Percentiles rank a stretch among this genome's conserved stretches.
Evolutionary conservation across 2,329 filamentous ascomycete species (phyloP).

Genomic region (Fusarium clavum): DNA sequence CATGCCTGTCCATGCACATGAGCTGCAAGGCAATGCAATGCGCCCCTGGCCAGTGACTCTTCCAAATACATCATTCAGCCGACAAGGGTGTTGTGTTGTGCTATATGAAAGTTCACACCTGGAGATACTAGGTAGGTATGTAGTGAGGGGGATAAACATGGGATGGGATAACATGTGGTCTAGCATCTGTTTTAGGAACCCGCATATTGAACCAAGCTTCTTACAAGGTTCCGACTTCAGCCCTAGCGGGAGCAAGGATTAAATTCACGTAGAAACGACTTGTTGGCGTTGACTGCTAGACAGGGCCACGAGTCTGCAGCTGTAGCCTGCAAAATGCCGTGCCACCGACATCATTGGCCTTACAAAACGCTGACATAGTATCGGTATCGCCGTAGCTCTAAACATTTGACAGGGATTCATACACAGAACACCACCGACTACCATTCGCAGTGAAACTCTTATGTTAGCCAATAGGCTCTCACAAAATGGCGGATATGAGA

Average conservation of each 20-base stretch:
- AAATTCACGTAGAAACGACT: not conserved
- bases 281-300: not conserved
- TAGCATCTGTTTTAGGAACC: not conserved
- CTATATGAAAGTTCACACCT: not conserved
- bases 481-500: conserved; percentile 24
- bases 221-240: conserved; percentile 25
- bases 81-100: not conserved
- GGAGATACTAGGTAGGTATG: not conserved
- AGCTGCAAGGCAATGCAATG: not conserved
- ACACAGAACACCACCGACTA: conserved; percentile 11
- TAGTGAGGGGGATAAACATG: not conserved
- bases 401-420: conserved; percentile 8
- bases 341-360: not conserved
- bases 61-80: not conserved
- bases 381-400: conserved; percentile 34
- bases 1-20: not conserved
- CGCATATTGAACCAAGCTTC: conserved; percentile 18
- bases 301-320: not conserved
- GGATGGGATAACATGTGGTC: not conserved
- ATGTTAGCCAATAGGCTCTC: conserved; percentile 12
- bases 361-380: conserved; percentile 3
- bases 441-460: conserved; percentile 12
- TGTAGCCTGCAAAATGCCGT: not conserved
- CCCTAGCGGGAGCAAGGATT: conserved; percentile 22
- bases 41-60: not conserved